Evolutionary conservation across 768 basidiomycete species (phyloP), one percentile per base, ranked within the genome.

Genomic region (Gyrodon lividus): DNA sequence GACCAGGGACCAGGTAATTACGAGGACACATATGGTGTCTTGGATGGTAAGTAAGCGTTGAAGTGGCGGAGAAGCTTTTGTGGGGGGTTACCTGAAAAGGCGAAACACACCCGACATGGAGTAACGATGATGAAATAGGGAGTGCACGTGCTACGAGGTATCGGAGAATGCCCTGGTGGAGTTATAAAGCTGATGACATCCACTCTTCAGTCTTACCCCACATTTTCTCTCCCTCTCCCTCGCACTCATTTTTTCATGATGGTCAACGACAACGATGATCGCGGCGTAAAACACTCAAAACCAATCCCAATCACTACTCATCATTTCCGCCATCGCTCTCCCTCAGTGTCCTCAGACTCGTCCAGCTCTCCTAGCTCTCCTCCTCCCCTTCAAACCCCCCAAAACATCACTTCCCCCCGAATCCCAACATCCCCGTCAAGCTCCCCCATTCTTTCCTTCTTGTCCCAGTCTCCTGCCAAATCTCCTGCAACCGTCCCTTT

Each of bases 381-480:
- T 12, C 75, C 77, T 2, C 78, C 80, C 35, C 66, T 78, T 19
- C 72, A 72, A 35, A 82, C 83, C 3, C 85, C 83, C 20, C 63
- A 73, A 41, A 72, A 74, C 9, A 56, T 70, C 2, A 57, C 65
- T 10, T 69, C 72, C 2, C 73, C 78, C 3, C 74, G 74, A 40
- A 61, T 82, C 42, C 70, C 75, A 6, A 62, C 77, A 9, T 82
- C 84, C 4, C 80, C 86, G 6, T 78, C 80, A 6, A 76, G 75
- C 5, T 88, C 88, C 4, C 89, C 89, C 41, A 84, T 89, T 48
- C 69, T 90, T 44, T 84, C 86, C 65, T 85, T 87, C 68, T 65
- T 89, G 37, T 67, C 66, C 44, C 82, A 85, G 57, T 80, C 83
- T 2, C 82, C 86, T 9, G 41, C 82, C 13, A 83, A 81, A 59